phyloP scores from a whole-genome alignment of 805 yeast genomes.

The Starmerella powellii region DNA sequence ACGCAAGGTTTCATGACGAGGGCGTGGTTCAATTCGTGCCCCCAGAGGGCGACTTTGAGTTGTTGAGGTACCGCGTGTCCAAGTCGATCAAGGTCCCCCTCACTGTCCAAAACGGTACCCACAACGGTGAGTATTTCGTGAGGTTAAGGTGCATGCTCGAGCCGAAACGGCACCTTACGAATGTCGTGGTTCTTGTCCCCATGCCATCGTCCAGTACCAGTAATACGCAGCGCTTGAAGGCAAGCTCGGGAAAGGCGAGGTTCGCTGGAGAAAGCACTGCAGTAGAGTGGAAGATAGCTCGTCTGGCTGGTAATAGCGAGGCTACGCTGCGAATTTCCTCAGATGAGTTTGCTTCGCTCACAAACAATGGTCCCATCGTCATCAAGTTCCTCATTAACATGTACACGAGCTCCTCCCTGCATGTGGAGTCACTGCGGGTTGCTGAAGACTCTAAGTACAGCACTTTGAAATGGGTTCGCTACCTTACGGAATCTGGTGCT shows the following conservation, averaged over 20 bases:
- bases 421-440: constrained; percentile 60
- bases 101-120: constrained; percentile 39
- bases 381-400: constrained; percentile 56
- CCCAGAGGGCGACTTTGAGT: constrained; percentile 78
- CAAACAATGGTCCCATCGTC: constrained; percentile 41
- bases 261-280: constrained; percentile 53
- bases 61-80: constrained; percentile 57
- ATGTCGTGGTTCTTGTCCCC: constrained; percentile 62
- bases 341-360: background rate
- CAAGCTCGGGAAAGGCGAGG: constrained; percentile 54
- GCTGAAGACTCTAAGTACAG: constrained; percentile 47
- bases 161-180: constrained; percentile 10
- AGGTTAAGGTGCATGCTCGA: constrained; percentile 13
- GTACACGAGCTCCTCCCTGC: constrained; percentile 67
- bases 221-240: constrained; percentile 20
- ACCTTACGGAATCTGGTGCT: constrained; percentile 60
- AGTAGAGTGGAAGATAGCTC: constrained; percentile 58
- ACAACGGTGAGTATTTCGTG: constrained; percentile 32
- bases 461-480: constrained; percentile 81
- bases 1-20: constrained; percentile 54
- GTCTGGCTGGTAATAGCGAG: constrained; percentile 56
- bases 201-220: constrained; percentile 22
- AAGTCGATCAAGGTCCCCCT: constrained; percentile 57
- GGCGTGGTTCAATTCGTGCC: constrained; percentile 62
- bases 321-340: constrained; percentile 51